phyloP scores from a whole-genome alignment of 2,329 filamentous ascomycete genomes.

The Fusarium drepaniforme region DNA sequence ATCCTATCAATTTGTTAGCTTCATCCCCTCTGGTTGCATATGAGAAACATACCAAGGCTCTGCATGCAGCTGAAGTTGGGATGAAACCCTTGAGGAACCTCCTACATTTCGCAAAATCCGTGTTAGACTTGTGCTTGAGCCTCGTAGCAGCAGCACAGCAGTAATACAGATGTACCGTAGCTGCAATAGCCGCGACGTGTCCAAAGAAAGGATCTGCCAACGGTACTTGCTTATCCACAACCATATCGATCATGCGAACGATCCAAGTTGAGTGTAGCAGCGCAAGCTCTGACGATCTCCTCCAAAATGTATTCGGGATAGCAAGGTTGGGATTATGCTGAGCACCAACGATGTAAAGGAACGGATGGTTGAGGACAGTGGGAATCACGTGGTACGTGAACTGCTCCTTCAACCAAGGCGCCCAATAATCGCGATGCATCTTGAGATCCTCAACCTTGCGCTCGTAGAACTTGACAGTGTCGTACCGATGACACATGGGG shows the following conservation, averaged over 20 bases:
- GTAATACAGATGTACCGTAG: conserved; percentile 66
- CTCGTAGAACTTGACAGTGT: conserved; percentile 65
- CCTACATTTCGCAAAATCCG: conserved; percentile 64
- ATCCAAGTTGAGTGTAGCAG: conserved; percentile 66
- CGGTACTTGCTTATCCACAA: conserved; percentile 61
- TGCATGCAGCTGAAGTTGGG: conserved; percentile 60
- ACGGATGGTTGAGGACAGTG: conserved; percentile 65
- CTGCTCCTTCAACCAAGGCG: conserved; percentile 64
- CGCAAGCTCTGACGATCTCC: conserved; percentile 62
- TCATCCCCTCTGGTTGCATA: fast-evolving
- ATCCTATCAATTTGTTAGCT: conserved; percentile 52
- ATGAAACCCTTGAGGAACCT: conserved; percentile 62
- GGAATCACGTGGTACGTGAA: conserved; percentile 66
- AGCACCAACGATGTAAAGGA: conserved; percentile 64
- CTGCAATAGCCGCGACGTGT: conserved; percentile 63
- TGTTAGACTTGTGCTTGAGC: conserved; percentile 64
- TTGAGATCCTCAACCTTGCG: conserved; percentile 60
- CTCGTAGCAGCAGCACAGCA: conserved; percentile 62
- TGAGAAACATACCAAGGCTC: conserved; percentile 53
- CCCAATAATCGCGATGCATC: conserved; percentile 61
- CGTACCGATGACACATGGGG: conserved; percentile 64
- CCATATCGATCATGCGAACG: conserved; percentile 66
- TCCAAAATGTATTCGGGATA: conserved; percentile 67
- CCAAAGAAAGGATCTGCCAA: conserved; percentile 65
- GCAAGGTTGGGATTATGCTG: conserved; percentile 64